phyloP scores from a whole-genome alignment of 441 rosid genomes.

The Capsella rubella region DNA sequence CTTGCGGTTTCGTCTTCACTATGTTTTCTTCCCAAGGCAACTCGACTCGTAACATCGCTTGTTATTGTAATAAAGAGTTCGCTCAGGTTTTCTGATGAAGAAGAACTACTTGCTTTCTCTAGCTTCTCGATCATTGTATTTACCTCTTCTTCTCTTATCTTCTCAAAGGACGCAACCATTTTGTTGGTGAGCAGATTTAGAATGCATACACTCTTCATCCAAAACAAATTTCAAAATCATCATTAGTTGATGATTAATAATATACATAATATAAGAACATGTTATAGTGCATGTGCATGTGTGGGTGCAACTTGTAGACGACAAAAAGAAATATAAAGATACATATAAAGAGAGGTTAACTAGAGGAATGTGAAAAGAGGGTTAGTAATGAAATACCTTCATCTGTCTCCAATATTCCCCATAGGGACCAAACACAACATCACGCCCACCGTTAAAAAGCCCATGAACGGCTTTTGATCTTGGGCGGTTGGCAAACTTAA shows the following conservation, averaged over 20 bases:
- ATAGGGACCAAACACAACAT: conserved; percentile 51
- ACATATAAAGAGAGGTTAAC: too few relatives aligned
- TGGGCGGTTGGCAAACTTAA: conserved; percentile 49
- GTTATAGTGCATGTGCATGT: background rate
- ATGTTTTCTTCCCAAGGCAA: conserved; percentile 44
- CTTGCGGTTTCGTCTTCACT: conserved; percentile 27
- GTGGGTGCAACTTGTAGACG: background rate
- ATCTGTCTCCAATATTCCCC: conserved; percentile 64
- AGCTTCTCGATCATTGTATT: conserved; percentile 36
- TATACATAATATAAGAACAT: background rate
- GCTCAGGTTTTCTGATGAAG: conserved; percentile 40
- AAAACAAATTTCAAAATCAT: background rate
- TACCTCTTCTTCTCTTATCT: conserved; percentile 50
- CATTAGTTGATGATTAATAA: background rate
- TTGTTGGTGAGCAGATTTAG: conserved; percentile 52
- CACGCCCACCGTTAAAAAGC: conserved; percentile 46
- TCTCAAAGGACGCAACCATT: conserved; percentile 50
- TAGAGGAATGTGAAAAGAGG: background rate
- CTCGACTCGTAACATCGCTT: conserved; percentile 47
- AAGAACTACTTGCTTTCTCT: conserved; percentile 8
- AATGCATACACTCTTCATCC: conserved; percentile 45
- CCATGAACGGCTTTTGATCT: conserved; percentile 34
- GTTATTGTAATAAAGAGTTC: conserved; percentile 37
- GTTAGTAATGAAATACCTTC: conserved; percentile 24
- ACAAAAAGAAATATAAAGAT: background rate